Conservation (phyloP, 2,329 filamentous ascomycete species). For the Parastagonospora nodorum region DNA sequence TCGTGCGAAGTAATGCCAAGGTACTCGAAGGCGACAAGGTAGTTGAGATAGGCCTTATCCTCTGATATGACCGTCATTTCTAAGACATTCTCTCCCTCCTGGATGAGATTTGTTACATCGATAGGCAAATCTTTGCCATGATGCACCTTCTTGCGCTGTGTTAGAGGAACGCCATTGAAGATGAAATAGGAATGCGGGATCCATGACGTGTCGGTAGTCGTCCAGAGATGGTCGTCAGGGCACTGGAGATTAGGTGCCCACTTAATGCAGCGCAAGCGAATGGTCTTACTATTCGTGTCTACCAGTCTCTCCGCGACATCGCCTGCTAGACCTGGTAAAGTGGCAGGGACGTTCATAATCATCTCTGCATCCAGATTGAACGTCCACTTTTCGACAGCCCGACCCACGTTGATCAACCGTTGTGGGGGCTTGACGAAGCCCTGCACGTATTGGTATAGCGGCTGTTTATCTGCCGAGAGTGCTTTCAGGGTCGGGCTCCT, state of each 20-base stretch:
- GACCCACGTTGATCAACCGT: slow-evolving; percentile 38
- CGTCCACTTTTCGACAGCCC: slow-evolving; percentile 49
- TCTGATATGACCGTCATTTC: slow-evolving; percentile 49
- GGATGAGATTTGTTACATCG: slow-evolving; percentile 69
- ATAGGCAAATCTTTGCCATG: slow-evolving; percentile 76
- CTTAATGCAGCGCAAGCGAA: slow-evolving; percentile 71
- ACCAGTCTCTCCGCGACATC: slow-evolving; percentile 39
- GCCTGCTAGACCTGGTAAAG: slow-evolving; percentile 30
- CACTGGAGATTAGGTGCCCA: slow-evolving; percentile 32
- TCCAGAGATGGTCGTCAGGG: slow-evolving; percentile 63
- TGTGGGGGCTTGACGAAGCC: slow-evolving; percentile 57
- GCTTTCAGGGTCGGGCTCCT: slow-evolving; percentile 56
- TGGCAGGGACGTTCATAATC: slow-evolving; percentile 44
- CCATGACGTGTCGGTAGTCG: slow-evolving; percentile 69
- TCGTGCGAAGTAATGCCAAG: slow-evolving; percentile 60
- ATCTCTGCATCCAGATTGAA: slow-evolving; percentile 55
- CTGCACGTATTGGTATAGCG: slow-evolving; percentile 64
- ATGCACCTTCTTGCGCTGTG: slow-evolving; percentile 70
- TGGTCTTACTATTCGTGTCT: slow-evolving; percentile 62
- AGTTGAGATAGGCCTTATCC: slow-evolving; percentile 51
- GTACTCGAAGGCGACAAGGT: slow-evolving; percentile 72
- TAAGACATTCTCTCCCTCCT: slow-evolving; percentile 66
- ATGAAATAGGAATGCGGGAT: slow-evolving; percentile 69
- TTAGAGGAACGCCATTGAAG: slow-evolving; percentile 63
- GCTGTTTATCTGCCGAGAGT: neutral